phyloP scores from a whole-genome alignment of 331 rosid genomes.

The Pyrus hybrid region DNA sequence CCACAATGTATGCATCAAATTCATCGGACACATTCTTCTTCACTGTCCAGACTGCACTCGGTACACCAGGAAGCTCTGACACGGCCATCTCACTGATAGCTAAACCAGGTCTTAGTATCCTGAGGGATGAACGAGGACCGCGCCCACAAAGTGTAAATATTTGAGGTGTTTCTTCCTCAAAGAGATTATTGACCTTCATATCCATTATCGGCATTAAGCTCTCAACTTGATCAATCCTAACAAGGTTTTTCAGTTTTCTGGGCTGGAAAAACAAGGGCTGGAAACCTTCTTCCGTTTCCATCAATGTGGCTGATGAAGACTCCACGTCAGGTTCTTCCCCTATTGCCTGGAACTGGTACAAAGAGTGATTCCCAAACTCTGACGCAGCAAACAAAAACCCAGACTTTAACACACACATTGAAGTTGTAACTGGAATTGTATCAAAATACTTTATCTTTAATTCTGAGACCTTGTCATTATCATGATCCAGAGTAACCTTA shows the following conservation, averaged over 20 bases:
- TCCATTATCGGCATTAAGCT: too few species aligned
- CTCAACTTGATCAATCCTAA: too few species aligned
- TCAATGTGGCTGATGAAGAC: conserved; percentile 87
- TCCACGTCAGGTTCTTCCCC: conserved; percentile 90
- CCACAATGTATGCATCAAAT: conserved; percentile 92
- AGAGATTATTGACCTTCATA: too few species aligned
- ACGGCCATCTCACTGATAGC: conserved; percentile 98
- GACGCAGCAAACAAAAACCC: conserved; percentile 90
- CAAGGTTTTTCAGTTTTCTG: too few species aligned
- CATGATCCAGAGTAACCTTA: conserved; percentile 79
- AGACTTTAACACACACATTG: conserved; percentile 88
- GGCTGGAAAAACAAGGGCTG: too few species aligned
- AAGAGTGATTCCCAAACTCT: conserved; percentile 82
- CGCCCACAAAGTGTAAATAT: conserved; percentile 87
- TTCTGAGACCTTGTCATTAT: conserved; percentile 66
- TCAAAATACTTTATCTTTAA: conserved; percentile 86
- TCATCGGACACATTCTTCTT: conserved; percentile 84
- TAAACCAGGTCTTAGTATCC: conserved; percentile 85
- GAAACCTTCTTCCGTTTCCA: too few species aligned
- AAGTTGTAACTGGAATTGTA: conserved; percentile 82
- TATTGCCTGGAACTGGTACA: conserved; percentile 77
- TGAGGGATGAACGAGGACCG: conserved; percentile 91
- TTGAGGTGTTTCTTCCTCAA: too few species aligned
- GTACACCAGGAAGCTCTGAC: conserved; percentile 93
- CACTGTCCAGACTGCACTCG: conserved; percentile 97